A percentile compares a stretch with the other conserved stretches of the same genome.
Evolutionary conservation across 2,329 filamentous ascomycete species (phyloP).

Genomic region (Cercospora janseana): DNA sequence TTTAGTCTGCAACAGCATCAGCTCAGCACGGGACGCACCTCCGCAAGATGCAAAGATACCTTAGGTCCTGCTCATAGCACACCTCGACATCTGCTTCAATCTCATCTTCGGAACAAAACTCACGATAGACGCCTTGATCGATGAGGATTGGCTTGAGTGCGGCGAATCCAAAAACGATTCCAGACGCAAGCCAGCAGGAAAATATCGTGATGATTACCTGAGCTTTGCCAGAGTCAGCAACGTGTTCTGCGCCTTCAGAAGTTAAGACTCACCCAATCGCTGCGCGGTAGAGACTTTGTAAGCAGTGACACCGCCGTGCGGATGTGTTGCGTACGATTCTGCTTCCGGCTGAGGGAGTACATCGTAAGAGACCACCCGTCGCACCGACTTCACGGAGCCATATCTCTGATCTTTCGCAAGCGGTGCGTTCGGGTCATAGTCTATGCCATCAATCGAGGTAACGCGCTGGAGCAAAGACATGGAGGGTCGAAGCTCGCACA

Average conservation of each 20-base stretch:
- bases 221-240: slow-evolving; percentile 47
- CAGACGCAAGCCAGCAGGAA: slow-evolving; percentile 74
- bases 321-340: slow-evolving; percentile 40
- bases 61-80: slow-evolving; percentile 58
- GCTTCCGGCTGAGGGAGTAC: slow-evolving; percentile 44
- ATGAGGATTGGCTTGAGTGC: slow-evolving; percentile 79
- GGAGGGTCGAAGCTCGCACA: not conserved
- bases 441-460: slow-evolving; percentile 50
- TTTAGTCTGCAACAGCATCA: slow-evolving; percentile 56
- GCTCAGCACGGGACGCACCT: not conserved
- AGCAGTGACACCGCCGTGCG: slow-evolving; percentile 44
- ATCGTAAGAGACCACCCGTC: slow-evolving; percentile 50
- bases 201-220: slow-evolving; percentile 67
- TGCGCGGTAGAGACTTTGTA: slow-evolving; percentile 49
- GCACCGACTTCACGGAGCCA: slow-evolving; percentile 34
- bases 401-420: slow-evolving; percentile 25
- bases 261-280: slow-evolving; percentile 32
- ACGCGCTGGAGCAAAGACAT: slow-evolving; percentile 57
- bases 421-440: slow-evolving; percentile 40
- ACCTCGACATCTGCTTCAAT: slow-evolving; percentile 49
- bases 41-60: slow-evolving; percentile 27
- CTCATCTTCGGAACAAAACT: slow-evolving; percentile 59
- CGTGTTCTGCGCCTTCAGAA: no score
- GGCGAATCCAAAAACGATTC: slow-evolving; percentile 79
- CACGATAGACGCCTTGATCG: slow-evolving; percentile 66